A percentile compares a stretch with the other conserved stretches of the same genome.
These are phyloP conservation scores for Pyracantha coccinea DNA, from an alignment of 331 rosid genomes.

Conservation along the genomic window DNA sequence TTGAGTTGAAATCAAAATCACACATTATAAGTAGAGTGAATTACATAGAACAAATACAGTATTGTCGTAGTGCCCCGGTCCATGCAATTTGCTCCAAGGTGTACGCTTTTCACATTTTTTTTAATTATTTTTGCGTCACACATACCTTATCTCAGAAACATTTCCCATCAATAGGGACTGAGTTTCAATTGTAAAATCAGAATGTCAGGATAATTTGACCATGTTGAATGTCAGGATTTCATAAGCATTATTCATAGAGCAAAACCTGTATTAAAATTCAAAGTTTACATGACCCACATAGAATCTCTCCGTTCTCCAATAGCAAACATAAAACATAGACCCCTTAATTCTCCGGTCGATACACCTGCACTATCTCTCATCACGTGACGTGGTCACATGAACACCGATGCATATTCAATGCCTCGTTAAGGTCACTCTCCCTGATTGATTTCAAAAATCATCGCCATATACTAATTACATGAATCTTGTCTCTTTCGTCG, in stretches of 20 bases:
- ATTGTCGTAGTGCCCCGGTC: neutral
- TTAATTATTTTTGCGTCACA: too few species aligned
- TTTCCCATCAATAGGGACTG: too few species aligned
- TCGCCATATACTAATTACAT: neutral
- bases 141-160: too few species aligned
- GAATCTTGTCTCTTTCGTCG: neutral
- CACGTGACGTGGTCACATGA: neutral
- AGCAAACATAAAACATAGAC: neutral
- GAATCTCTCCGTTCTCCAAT: too few species aligned
- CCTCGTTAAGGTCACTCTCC: neutral
- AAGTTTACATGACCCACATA: neutral
- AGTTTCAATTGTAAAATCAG: too few species aligned
- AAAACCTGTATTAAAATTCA: neutral
- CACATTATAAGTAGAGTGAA: neutral
- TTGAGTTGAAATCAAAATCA: too few species aligned
- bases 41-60: neutral
- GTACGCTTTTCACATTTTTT: neutral
- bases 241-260: too few species aligned
- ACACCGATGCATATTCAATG: neutral
- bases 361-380: neutral
- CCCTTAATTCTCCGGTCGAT: neutral
- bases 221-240: too few species aligned
- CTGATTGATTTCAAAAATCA: neutral
- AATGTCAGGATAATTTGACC: too few species aligned
- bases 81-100: neutral